Evolutionary conservation across 108 stramenopile species (phyloP).

Genomic region (Cyclotella atomus): DNA sequence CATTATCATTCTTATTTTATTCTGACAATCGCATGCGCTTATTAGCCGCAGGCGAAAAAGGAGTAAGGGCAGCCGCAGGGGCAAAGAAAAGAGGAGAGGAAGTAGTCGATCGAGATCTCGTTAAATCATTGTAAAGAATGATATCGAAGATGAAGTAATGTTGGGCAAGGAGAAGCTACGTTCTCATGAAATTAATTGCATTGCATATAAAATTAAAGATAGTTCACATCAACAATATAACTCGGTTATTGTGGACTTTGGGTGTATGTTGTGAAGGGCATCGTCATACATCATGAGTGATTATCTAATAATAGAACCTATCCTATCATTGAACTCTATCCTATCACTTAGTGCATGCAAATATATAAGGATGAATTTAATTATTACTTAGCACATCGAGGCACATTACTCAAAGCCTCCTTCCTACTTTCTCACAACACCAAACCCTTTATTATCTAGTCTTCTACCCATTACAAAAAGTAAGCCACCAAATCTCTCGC

Average conservation of each 20-base stretch:
- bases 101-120: slow-evolving; percentile 15
- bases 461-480: slow-evolving; percentile 70
- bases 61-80: slow-evolving; percentile 11
- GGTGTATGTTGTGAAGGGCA: too few species aligned
- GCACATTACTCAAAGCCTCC: too few species aligned
- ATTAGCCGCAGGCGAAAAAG: slow-evolving; percentile 9
- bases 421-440: too few species aligned
- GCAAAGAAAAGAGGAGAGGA: slow-evolving; percentile 9
- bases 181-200: neutral
- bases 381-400: too few species aligned
- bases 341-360: too few species aligned
- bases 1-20: neutral
- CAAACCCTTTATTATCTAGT: too few species aligned
- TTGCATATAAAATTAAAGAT: neutral
- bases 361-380: too few species aligned
- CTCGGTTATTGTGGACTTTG: too few species aligned
- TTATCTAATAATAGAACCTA: too few species aligned
- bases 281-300: too few species aligned
- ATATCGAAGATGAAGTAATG: neutral
- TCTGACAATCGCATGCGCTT: too few species aligned
- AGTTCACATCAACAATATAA: neutral
- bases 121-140: neutral
- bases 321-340: too few species aligned
- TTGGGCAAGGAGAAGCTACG: neutral
- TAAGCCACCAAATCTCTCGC: slow-evolving; percentile 88